phyloP scores from a whole-genome alignment of 805 yeast species.

The Diddensiella santjacobensis region DNA sequence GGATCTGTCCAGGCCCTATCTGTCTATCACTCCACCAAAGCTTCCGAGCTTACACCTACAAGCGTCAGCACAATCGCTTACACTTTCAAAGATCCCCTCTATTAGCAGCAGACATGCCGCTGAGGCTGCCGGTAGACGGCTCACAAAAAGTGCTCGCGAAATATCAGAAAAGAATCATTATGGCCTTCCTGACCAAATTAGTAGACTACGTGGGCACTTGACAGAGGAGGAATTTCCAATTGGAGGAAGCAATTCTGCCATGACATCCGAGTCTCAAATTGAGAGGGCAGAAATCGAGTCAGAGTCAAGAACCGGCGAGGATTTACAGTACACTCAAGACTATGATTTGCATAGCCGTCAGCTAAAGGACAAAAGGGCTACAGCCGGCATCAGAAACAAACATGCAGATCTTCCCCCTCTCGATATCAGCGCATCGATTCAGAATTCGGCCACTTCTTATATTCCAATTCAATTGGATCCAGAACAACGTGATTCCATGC shows the following conservation, averaged over 20 bases:
- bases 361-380: not conserved
- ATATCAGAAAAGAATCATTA: too few relatives aligned
- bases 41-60: constrained; percentile 10
- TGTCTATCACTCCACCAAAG: constrained; percentile 8
- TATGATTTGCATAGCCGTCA: not conserved
- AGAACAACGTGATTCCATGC: too few relatives aligned
- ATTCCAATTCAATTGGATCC: not conserved
- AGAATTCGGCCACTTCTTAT: not conserved
- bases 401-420: not conserved
- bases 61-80: constrained; percentile 10
- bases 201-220: too few relatives aligned
- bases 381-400: not conserved
- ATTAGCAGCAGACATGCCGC: constrained; percentile 3
- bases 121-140: too few relatives aligned
- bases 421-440: not conserved
- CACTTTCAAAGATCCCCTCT: constrained; percentile 7
- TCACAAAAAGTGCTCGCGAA: too few relatives aligned
- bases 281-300: too few relatives aligned
- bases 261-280: too few relatives aligned
- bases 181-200: too few relatives aligned
- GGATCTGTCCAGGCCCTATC: not conserved
- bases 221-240: too few relatives aligned
- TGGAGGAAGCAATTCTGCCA: too few relatives aligned
- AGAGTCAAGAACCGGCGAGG: not conserved
- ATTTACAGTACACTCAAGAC: not conserved